A percentile compares a stretch with the other conserved stretches of the same genome.
These are phyloP conservation scores for Boletellus ananas DNA, from an alignment of 768 basidiomycete species.

Conservation along the genomic window DNA sequence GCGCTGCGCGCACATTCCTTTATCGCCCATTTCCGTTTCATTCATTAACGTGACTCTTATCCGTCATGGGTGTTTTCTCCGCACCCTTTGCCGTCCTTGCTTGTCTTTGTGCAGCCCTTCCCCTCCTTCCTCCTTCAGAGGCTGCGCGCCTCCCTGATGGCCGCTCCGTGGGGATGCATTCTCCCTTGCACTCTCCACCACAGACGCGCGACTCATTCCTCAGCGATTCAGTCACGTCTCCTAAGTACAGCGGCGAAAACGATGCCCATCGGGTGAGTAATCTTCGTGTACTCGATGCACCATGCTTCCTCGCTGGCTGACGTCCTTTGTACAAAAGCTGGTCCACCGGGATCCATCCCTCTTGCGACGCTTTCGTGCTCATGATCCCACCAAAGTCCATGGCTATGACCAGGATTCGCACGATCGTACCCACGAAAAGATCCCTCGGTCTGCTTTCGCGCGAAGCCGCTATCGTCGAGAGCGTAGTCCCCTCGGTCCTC, in stretches of 20 bases:
- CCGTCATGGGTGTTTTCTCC: constrained; percentile 48
- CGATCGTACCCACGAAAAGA: constrained; percentile 4
- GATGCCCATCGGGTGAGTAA: constrained; percentile 7
- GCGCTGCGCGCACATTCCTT: constrained; percentile 24
- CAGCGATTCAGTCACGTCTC: not conserved
- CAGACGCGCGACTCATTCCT: not conserved
- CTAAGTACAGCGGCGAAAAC: not conserved
- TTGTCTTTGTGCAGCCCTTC: constrained; percentile 42
- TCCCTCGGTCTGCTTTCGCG: constrained; percentile 17
- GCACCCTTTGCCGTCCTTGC: constrained; percentile 46
- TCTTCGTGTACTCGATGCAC: not conserved
- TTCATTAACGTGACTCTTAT: constrained; percentile 13
- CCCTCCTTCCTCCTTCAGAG: constrained; percentile 34
- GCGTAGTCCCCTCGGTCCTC: constrained; percentile 7
- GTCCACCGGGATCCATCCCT: constrained; percentile 15
- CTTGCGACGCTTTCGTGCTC: constrained; percentile 7
- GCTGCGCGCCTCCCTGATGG: constrained; percentile 37
- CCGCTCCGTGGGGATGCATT: constrained; percentile 7
- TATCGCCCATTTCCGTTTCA: constrained; percentile 12
- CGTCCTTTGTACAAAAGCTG: not conserved
- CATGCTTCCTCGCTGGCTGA: not conserved
- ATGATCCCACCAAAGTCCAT: not conserved
- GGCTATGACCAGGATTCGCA: not conserved
- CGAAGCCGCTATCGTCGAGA: constrained; percentile 17
- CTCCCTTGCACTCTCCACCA: not conserved